Evolutionary conservation across 2,329 filamentous ascomycete species (phyloP).

Genomic region (Mycosphaerella sp.): DNA sequence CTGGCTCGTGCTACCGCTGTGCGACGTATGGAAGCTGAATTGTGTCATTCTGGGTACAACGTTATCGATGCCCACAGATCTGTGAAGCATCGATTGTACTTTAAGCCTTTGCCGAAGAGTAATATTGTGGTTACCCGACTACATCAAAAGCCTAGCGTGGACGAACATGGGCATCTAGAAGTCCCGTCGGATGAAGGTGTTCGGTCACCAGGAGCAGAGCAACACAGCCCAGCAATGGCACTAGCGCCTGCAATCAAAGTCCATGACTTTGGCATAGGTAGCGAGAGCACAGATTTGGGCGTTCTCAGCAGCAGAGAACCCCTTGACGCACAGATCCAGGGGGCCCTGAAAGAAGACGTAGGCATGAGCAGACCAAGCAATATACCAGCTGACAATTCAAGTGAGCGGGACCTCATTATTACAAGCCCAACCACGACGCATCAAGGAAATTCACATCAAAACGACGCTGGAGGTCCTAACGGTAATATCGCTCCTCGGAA

Average conservation of each 20-base stretch:
- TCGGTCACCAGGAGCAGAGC: not conserved
- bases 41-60: slow-evolving; percentile 4
- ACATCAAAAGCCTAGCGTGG: not conserved
- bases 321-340: too few relatives aligned
- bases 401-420: too few relatives aligned
- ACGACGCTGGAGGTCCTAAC: not conserved
- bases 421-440: not conserved
- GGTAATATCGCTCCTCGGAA: not conserved
- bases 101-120: not conserved
- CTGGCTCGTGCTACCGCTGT: not conserved
- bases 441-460: not conserved
- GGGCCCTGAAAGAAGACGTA: too few relatives aligned
- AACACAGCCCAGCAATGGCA: not conserved
- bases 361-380: too few relatives aligned
- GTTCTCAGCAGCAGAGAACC: not conserved
- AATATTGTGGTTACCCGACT: too few relatives aligned
- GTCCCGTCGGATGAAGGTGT: not conserved
- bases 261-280: not conserved
- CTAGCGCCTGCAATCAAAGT: not conserved
- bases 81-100: not conserved
- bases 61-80: slow-evolving; percentile 4
- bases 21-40: slow-evolving; percentile 1
- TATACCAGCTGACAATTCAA: too few relatives aligned
- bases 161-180: not conserved
- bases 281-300: not conserved